Evolutionary conservation across 306 rosid genomes (phyloP).

Genomic region (Cicer pinnatifidum): DNA sequence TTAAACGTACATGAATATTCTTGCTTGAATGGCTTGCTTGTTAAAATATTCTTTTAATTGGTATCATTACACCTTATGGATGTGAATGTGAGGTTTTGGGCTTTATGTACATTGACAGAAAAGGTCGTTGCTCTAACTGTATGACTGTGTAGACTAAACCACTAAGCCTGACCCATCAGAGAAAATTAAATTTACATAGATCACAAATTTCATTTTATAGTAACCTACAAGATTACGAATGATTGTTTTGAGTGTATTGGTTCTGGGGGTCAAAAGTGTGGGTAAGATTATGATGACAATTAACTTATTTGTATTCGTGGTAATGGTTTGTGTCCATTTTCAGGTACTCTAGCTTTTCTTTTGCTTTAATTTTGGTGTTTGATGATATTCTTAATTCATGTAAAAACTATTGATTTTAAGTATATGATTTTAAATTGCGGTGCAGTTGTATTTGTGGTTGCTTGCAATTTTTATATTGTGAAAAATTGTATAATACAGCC

Average conservation of each 20-base stretch:
- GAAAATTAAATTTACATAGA: too few relatives aligned
- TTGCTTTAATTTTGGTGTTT: conserved; percentile 12
- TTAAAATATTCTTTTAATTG: not conserved
- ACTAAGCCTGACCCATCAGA: not conserved
- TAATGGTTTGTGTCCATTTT: conserved; percentile 47
- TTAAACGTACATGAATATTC: not conserved
- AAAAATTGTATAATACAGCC: not conserved
- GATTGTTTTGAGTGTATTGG: conserved; percentile 49
- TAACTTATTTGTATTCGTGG: conserved; percentile 63
- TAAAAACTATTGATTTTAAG: not conserved
- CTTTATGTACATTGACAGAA: not conserved
- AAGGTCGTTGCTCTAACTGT: not conserved
- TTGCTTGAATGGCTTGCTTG: conserved; percentile 12
- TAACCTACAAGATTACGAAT: too few relatives aligned
- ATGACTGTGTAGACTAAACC: not conserved
- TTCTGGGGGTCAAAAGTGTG: conserved; percentile 51
- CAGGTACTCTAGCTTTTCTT: conserved; percentile 51
- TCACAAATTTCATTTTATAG: too few relatives aligned
- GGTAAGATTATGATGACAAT: conserved; percentile 49
- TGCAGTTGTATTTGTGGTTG: not conserved
- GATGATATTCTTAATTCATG: not conserved
- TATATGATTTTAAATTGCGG: not conserved
- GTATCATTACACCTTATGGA: not conserved
- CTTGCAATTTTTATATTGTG: not conserved
- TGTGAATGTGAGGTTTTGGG: not conserved